These are phyloP conservation scores for Dothistroma septosporum DNA, from an alignment of 2,329 filamentous ascomycete species.

Conservation along the genomic window DNA sequence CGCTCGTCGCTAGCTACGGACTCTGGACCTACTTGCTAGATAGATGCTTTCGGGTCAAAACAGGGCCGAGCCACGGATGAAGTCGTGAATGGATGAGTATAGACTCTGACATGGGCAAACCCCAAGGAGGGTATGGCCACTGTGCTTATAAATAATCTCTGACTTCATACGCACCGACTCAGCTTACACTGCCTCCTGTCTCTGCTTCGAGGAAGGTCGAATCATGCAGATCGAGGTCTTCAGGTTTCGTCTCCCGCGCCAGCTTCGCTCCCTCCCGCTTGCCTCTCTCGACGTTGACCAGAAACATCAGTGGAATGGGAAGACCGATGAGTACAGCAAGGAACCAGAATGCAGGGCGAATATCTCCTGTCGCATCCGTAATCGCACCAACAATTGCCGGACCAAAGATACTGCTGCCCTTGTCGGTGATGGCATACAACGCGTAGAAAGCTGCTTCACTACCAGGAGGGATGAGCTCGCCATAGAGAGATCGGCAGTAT, in stretches of 20 bases:
- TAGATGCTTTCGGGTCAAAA: background rate
- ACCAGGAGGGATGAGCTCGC: constrained; percentile 88
- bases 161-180: background rate
- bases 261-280: constrained; percentile 41
- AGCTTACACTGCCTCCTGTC: background rate
- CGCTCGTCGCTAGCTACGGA: too few species aligned
- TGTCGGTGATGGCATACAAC: constrained; percentile 95
- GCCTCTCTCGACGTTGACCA: constrained; percentile 71
- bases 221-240: constrained; percentile 5
- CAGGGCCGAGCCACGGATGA: too few species aligned
- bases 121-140: too few species aligned
- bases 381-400: constrained; percentile 91
- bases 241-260: constrained; percentile 33
- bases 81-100: too few species aligned
- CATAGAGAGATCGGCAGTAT: constrained; percentile 88
- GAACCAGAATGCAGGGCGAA: constrained; percentile 77
- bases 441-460: constrained; percentile 96
- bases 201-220: background rate
- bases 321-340: constrained; percentile 77
- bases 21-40: background rate
- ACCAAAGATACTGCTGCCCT: constrained; percentile 89
- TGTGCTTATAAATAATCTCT: background rate
- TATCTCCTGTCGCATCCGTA: constrained; percentile 63
- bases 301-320: constrained; percentile 77
- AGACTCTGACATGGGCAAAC: too few species aligned